phyloP scores from a whole-genome alignment of 306 rosid species.

The Vicia sativa region DNA sequence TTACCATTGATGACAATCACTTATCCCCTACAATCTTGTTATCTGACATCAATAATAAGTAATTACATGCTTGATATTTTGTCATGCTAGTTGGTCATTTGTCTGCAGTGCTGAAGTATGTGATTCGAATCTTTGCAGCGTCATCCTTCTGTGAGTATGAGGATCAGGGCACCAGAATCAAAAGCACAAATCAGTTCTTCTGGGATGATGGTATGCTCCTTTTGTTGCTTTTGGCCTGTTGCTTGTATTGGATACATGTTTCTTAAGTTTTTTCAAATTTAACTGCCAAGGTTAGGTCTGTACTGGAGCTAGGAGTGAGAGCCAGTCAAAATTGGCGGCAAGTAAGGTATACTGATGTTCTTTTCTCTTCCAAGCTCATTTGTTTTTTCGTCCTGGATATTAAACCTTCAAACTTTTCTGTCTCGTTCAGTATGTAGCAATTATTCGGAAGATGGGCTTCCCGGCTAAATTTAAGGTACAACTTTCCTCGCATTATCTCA shows the following conservation, averaged over 20 bases:
- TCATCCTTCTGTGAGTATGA: conserved; percentile 93
- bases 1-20: conserved; percentile 15
- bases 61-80: neutral
- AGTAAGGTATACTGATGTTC: conserved; percentile 61
- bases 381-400: neutral
- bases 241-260: neutral
- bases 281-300: conserved; percentile 62
- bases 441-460: conserved; percentile 82
- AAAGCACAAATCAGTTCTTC: conserved; percentile 88
- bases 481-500: neutral
- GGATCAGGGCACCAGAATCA: conserved; percentile 92
- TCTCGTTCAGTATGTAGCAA: conserved; percentile 75
- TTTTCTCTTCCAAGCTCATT: conserved; percentile 7
- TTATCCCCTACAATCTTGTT: neutral
- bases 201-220: conserved; percentile 79
- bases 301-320: conserved; percentile 87
- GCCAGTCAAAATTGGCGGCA: conserved; percentile 89
- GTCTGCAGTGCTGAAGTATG: conserved; percentile 21
- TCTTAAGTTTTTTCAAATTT: conserved; percentile 24
- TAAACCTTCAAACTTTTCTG: conserved; percentile 31
- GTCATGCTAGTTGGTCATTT: conserved; percentile 23
- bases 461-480: conserved; percentile 79
- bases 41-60: conserved; percentile 13
- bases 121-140: conserved; percentile 60
- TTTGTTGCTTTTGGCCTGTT: conserved; percentile 1